These are phyloP conservation scores for Boletus tomentosulus DNA, from an alignment of 768 basidiomycete genomes.

Conservation along the genomic window DNA sequence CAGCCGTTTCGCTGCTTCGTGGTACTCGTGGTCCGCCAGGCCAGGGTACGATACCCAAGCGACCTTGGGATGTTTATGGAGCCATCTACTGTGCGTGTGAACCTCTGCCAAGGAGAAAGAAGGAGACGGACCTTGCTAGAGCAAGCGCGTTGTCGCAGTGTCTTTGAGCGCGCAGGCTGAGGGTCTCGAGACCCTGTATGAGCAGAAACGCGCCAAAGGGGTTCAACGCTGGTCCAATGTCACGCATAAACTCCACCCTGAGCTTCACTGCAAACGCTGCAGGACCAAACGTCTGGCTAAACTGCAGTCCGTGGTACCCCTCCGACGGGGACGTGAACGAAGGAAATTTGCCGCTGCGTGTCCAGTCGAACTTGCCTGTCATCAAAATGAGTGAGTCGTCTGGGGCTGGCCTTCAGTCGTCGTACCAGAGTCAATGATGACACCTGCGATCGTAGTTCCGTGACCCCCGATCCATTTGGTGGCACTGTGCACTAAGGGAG, in stretches of 20 bases:
- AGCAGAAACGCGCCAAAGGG: conserved; percentile 74
- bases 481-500: conserved; percentile 54
- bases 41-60: conserved; percentile 17
- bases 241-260: conserved; percentile 60
- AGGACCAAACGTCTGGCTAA: conserved; percentile 62
- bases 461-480: conserved; percentile 87
- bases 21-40: conserved; percentile 7
- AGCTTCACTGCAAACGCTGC: conserved; percentile 63
- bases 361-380: conserved; percentile 60
- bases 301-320: conserved; percentile 70
- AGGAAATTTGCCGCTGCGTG: conserved; percentile 63
- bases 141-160: conserved; percentile 69
- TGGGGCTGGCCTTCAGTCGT: no score
- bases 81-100: conserved; percentile 5
- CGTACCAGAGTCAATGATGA: conserved; percentile 65
- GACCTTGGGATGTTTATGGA: conserved; percentile 9
- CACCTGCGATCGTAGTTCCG: conserved; percentile 75
- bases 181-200: conserved; percentile 76
- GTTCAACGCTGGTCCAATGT: conserved; percentile 61
- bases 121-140: conserved; percentile 45
- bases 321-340: conserved; percentile 70
- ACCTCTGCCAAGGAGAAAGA: no score
- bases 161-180: conserved; percentile 64
- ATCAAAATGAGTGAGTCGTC: background rate
- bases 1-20: conserved; percentile 9